Percentiles rank a stretch among this genome's conserved stretches.
Evolutionary conservation across 768 basidiomycete species (phyloP).

Genomic region (Tricholoma bakamatsutake): DNA sequence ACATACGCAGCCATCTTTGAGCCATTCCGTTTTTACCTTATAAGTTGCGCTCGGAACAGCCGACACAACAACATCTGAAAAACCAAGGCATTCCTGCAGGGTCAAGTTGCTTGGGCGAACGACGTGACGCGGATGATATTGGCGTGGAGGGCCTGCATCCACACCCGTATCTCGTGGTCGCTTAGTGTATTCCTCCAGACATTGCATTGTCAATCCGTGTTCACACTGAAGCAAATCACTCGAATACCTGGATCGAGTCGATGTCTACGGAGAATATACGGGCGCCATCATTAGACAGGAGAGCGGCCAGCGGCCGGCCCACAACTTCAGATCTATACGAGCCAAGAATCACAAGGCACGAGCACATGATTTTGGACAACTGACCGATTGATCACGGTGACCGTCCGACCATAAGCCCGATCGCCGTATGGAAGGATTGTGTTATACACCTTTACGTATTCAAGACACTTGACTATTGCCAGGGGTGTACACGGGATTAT

Average conservation of each 20-base stretch:
- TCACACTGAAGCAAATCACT: background rate
- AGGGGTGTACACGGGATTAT: slow-evolving; percentile 97
- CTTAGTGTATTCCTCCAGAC: slow-evolving; percentile 82
- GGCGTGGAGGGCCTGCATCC: slow-evolving; percentile 33
- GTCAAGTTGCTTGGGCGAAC: slow-evolving; percentile 64
- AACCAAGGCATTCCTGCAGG: slow-evolving; percentile 72
- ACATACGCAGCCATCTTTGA: slow-evolving; percentile 93
- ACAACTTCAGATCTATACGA: slow-evolving; percentile 87
- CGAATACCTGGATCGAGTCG: slow-evolving; percentile 75
- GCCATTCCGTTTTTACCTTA: slow-evolving; percentile 81
- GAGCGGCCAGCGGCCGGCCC: slow-evolving; percentile 91
- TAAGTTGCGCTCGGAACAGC: slow-evolving; percentile 85
- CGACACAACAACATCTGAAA: slow-evolving; percentile 91
- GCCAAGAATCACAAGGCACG: background rate
- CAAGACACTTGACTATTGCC: slow-evolving; percentile 93
- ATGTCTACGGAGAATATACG: slow-evolving; percentile 94
- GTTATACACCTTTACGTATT: slow-evolving; percentile 91
- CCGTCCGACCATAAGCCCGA: slow-evolving; percentile 85
- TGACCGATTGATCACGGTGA: slow-evolving; percentile 93
- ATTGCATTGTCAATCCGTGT: background rate
- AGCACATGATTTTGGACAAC: slow-evolving; percentile 4
- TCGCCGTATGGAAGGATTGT: slow-evolving; percentile 89
- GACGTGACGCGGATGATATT: slow-evolving; percentile 81
- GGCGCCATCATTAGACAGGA: slow-evolving; percentile 95
- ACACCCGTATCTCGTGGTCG: slow-evolving; percentile 50